Evolutionary conservation across 495 filamentous ascomycete genomes (phyloP).

Genomic region (Penicillium psychrofluorescens): DNA sequence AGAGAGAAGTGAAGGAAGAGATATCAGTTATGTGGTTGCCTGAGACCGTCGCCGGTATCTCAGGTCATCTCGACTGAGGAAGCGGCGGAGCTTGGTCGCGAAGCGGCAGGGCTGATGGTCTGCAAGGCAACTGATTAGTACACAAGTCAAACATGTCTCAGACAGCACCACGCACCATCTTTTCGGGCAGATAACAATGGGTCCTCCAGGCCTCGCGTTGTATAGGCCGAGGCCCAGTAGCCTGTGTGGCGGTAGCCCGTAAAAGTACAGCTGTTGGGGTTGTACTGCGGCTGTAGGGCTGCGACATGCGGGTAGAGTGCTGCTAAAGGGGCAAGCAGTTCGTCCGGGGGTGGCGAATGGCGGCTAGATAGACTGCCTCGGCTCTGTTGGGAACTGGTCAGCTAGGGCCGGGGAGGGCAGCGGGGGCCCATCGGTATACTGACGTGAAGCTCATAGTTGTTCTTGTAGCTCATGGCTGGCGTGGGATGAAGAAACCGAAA

Average conservation of each 20-base stretch:
- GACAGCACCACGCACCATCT: slow-evolving; percentile 9
- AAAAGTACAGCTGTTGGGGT: slow-evolving; percentile 29
- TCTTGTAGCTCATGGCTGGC: slow-evolving; percentile 34
- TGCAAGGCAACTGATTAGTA: slow-evolving; percentile 4
- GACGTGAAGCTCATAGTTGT: slow-evolving; percentile 39
- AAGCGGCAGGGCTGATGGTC: slow-evolving; percentile 19
- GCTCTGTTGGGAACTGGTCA: slow-evolving; percentile 1
- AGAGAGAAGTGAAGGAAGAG: neutral
- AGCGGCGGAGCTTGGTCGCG: slow-evolving; percentile 22
- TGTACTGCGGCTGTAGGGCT: slow-evolving; percentile 30
- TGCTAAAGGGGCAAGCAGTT: slow-evolving; percentile 32
- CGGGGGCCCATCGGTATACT: slow-evolving; percentile 6
- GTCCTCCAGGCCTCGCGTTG: slow-evolving; percentile 19
- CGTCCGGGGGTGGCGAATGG: slow-evolving; percentile 21
- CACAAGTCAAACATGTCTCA: neutral
- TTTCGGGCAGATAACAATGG: slow-evolving; percentile 9
- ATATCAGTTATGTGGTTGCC: slow-evolving; percentile 7
- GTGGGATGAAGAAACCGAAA: neutral
- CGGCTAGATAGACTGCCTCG: slow-evolving; percentile 21
- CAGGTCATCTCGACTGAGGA: slow-evolving; percentile 28
- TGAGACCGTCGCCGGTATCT: slow-evolving; percentile 13
- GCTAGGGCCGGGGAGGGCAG: neutral
- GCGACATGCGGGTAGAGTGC: slow-evolving; percentile 34
- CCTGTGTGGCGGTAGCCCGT: slow-evolving; percentile 28
- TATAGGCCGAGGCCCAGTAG: slow-evolving; percentile 34